A percentile compares a stretch with the other conserved stretches of the same genome.
Conservation (phyloP, 1,139 yeast species). For the Schwanniomyces etchellsii region DNA sequence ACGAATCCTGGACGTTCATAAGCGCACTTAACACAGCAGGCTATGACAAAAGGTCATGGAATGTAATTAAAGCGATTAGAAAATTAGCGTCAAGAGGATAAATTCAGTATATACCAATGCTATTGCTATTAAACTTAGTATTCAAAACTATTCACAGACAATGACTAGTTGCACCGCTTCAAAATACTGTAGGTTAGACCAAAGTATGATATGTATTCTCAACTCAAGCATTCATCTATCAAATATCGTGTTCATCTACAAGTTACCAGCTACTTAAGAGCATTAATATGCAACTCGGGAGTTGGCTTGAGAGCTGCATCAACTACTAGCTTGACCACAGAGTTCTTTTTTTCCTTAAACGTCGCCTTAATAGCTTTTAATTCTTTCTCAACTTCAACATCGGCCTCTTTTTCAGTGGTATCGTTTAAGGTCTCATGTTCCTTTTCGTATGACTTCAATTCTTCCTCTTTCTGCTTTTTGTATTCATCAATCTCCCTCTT, state of each 20-base stretch:
- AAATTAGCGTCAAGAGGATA: conserved; percentile 34
- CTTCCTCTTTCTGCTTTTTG: conserved; percentile 78
- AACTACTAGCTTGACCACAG: conserved; percentile 70
- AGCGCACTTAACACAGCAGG: conserved; percentile 81
- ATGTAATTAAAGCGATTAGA: conserved; percentile 38
- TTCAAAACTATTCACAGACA: no score
- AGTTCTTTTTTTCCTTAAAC: conserved; percentile 56
- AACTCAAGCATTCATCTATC: no score
- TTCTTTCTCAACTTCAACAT: conserved; percentile 53
- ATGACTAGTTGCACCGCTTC: no score
- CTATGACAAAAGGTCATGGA: conserved; percentile 72
- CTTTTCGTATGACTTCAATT: conserved; percentile 66
- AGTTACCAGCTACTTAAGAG: conserved; percentile 19
- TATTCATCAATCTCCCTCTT: conserved; percentile 83
- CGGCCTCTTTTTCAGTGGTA: conserved; percentile 69
- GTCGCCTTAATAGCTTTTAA: conserved; percentile 57
- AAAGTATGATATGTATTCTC: no score
- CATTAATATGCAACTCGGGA: conserved; percentile 80
- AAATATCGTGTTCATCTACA: no score
- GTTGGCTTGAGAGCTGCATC: conserved; percentile 76
- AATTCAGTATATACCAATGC: background rate
- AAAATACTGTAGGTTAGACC: no score
- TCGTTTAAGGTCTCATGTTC: conserved; percentile 66
- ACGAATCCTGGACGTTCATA: conserved; percentile 85
- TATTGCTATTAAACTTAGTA: conserved; percentile 1